A percentile compares a stretch with the other conserved stretches of the same genome.
phyloP scores from a whole-genome alignment of 2,329 filamentous ascomycete genomes.

The Fonsecaea monophora region DNA sequence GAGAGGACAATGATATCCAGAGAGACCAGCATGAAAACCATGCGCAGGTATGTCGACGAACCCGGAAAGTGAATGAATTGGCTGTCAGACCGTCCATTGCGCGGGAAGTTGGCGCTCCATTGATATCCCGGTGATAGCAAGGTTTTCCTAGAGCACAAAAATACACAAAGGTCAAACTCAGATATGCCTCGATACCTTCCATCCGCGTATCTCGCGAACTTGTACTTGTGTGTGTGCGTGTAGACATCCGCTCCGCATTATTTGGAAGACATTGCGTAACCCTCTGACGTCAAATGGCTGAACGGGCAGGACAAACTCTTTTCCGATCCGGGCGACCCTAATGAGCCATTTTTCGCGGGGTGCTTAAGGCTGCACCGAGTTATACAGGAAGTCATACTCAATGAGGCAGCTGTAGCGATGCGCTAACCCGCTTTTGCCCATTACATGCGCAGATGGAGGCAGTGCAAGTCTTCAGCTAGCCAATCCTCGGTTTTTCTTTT shows the following conservation, averaged over 20 bases:
- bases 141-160: background rate
- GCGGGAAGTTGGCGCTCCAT: background rate
- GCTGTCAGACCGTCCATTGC: background rate
- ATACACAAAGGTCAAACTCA: background rate
- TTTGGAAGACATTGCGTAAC: background rate
- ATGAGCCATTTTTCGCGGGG: conserved; percentile 8
- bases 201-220: background rate
- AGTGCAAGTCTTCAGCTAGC: background rate
- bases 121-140: background rate
- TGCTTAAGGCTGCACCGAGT: background rate
- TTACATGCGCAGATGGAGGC: background rate
- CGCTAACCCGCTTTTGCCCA: background rate
- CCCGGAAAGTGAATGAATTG: background rate
- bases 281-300: background rate
- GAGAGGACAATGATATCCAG: background rate
- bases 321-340: background rate
- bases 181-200: background rate
- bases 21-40: conserved; percentile 4
- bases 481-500: background rate
- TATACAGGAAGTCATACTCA: background rate
- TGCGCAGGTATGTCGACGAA: background rate
- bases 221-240: background rate
- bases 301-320: background rate
- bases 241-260: background rate
- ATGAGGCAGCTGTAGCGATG: background rate